Base-by-base conservation (phyloP, 2,329 filamentous ascomycete genomes). In the Cladosporium austrohemisphaericum region DNA sequence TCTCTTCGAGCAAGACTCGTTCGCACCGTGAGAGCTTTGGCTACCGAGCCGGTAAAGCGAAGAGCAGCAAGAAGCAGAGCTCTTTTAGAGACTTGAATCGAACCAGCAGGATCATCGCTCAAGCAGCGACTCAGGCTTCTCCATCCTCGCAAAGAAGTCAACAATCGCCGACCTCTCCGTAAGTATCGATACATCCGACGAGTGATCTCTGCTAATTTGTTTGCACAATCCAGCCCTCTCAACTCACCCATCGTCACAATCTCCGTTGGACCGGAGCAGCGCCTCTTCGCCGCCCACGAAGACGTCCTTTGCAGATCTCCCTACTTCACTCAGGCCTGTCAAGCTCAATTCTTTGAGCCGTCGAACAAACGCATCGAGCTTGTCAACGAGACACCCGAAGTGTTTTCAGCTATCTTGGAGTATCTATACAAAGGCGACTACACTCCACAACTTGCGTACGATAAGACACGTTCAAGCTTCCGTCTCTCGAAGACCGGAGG, bases 381-480 rank as follows among this genome's bases (percentile, higher is more conserved):
- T 2, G 85, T 88, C 1, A 83, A 92, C 52, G 91, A 95, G 68
- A 85, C 91, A 59, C 89, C 91, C 16, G 89, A 95, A 66, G 85
- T 95, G 62, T 91, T 96, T 69, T 94, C 88, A 6, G 90, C 86
- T 5, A 78, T 96, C 9, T 82, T 96, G 50, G 91, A 96, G 66
- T 95, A 86, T 60, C 81, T 96, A 50, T 94, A 94, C 78, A 94
- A 94, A 71, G 90, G 90, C 56, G 91, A 95, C 69, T 95, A 95
- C 72, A 91, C 85, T 60, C 90, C 91, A 3, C 85, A 86, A 14
- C 77, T 95, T 19, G 71, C 88, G 50, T 88, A 89, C 70, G 88
- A 92, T 72, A 89, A 90, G 74, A 83, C 84, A 55, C 80, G 81
- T 49, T 83, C 88, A 67, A 84, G 81, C 45, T 95, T 88, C 85